These are phyloP conservation scores for Tripterygium wilfordii DNA, from an alignment of 177 flowering plant genomes.

Conservation along the genomic window DNA sequence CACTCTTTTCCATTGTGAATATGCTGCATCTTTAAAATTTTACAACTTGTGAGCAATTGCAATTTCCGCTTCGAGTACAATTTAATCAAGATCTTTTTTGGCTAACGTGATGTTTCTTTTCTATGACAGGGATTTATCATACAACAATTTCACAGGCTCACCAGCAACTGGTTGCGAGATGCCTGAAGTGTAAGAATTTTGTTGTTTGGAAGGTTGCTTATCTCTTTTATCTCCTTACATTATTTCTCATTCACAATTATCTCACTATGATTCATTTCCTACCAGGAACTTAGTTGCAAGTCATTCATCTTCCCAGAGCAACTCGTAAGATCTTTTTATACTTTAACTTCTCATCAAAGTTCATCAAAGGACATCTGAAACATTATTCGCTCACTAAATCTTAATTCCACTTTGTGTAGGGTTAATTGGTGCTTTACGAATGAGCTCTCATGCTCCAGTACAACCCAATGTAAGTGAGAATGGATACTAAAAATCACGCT, in stretches of 20 bases:
- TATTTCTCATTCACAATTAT: not conserved
- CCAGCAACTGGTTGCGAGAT: conserved; percentile 29
- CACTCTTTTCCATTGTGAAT: too few species aligned
- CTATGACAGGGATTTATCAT: conserved; percentile 75
- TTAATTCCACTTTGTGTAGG: conserved; percentile 23
- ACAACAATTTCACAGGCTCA: conserved; percentile 64
- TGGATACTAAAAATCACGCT: not conserved
- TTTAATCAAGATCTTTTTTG: too few species aligned
- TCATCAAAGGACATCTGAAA: not conserved
- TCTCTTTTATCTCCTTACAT: not conserved
- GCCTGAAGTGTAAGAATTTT: conserved; percentile 41
- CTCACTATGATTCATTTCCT: not conserved
- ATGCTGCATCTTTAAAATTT: too few species aligned
- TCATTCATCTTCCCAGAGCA: conserved; percentile 31
- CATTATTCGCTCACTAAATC: not conserved
- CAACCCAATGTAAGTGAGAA: conserved; percentile 40
- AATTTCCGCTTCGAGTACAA: too few species aligned
- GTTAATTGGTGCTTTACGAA: conserved; percentile 53
- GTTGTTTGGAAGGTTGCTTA: too few species aligned
- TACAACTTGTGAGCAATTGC: too few species aligned
- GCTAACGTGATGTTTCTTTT: not conserved
- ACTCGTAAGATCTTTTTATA: conserved; percentile 43
- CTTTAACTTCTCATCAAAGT: not conserved
- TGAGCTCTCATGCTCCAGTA: conserved; percentile 48
- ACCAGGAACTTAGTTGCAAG: conserved; percentile 64